A percentile compares a stretch with the other conserved stretches of the same genome.
Conservation (phyloP, 2,329 filamentous ascomycete species). For the Diaporthe australafricana region DNA sequence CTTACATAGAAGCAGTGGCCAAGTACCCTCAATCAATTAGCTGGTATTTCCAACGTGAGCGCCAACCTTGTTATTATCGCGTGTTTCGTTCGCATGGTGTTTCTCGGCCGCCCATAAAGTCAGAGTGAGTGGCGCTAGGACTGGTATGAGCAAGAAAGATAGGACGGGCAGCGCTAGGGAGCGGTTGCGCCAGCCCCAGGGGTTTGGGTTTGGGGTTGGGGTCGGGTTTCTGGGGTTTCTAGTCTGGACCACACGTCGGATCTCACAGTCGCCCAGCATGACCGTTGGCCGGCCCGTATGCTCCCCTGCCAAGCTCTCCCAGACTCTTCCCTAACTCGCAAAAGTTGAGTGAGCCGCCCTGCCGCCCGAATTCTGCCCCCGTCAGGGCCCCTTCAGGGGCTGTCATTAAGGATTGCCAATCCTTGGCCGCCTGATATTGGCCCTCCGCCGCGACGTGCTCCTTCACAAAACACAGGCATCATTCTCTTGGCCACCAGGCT, state of each 20-base stretch:
- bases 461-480: background rate
- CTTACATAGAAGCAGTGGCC: background rate
- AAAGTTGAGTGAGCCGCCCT: background rate
- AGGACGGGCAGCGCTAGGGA: constrained; percentile 20
- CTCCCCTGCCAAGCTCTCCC: constrained; percentile 17
- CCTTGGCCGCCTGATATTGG: constrained; percentile 1
- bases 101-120: background rate
- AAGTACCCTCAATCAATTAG: background rate
- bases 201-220: constrained; percentile 1
- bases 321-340: background rate
- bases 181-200: background rate
- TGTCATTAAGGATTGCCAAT: background rate
- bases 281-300: background rate
- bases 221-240: background rate
- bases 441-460: background rate
- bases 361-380: background rate
- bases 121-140: background rate
- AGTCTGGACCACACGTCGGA: background rate
- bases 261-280: constrained; percentile 8
- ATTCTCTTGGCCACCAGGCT: background rate
- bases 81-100: constrained; percentile 17
- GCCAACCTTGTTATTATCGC: constrained; percentile 4
- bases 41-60: constrained; percentile 1
- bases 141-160: background rate
- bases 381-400: background rate